Conservation (phyloP, 768 basidiomycete genomes). For the Pisolithus albus region DNA sequence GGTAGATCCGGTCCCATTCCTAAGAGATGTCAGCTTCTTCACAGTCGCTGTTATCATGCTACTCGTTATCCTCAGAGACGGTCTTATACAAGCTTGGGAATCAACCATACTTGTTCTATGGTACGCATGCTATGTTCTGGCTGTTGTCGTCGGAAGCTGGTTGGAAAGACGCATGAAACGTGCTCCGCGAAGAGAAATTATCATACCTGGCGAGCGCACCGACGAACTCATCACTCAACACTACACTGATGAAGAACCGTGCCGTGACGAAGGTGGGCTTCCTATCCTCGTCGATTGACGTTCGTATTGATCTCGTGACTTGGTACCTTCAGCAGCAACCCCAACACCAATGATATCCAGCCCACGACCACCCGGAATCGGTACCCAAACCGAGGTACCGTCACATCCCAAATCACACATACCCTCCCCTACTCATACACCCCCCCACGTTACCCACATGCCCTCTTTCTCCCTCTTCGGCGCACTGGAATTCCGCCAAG, state of each 20-base stretch:
- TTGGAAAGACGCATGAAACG: constrained; percentile 54
- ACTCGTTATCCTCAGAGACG: constrained; percentile 72
- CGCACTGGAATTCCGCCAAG: constrained; percentile 91
- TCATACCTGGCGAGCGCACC: constrained; percentile 54
- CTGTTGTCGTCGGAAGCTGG: constrained; percentile 76
- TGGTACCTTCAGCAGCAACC: constrained; percentile 6
- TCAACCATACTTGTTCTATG: constrained; percentile 61
- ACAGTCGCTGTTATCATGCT: constrained; percentile 73
- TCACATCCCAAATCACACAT: constrained; percentile 37
- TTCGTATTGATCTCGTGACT: constrained; percentile 1
- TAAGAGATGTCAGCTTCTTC: constrained; percentile 95
- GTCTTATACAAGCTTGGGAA: constrained; percentile 65
- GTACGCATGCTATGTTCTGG: constrained; percentile 70
- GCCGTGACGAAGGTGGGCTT: constrained; percentile 56
- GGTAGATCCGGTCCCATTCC: constrained; percentile 71
- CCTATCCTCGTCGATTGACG: not conserved
- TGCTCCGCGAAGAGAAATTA: constrained; percentile 39
- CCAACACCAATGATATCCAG: constrained; percentile 31
- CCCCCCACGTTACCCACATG: constrained; percentile 43
- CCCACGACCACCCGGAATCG: constrained; percentile 31
- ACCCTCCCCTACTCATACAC: constrained; percentile 40
- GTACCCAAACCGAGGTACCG: constrained; percentile 34
- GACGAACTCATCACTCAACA: constrained; percentile 34
- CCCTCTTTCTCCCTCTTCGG: constrained; percentile 89
- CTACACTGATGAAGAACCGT: constrained; percentile 41